Percentiles rank a stretch among this genome's conserved stretches.
phyloP scores from a whole-genome alignment of 805 yeast species.

The Lipomyces spencermartinsiae region DNA sequence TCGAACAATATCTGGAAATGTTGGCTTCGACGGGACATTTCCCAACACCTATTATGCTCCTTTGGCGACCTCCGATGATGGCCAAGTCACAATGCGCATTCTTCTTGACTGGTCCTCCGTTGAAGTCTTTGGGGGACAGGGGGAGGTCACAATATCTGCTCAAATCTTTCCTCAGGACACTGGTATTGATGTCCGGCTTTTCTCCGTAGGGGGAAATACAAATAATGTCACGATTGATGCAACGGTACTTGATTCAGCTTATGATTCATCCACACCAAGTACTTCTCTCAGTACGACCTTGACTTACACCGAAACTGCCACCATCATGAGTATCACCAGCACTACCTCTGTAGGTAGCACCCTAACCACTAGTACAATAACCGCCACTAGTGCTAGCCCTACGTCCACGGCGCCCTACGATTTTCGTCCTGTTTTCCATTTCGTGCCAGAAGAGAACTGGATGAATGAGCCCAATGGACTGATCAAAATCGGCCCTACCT shows the following conservation, averaged over 20 bases:
- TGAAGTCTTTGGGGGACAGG: constrained; percentile 8
- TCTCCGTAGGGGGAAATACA: constrained; percentile 3
- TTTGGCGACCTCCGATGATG: not conserved
- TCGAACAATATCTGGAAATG: constrained; percentile 3
- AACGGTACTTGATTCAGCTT: no score
- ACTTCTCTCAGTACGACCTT: no score
- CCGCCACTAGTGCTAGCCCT: no score
- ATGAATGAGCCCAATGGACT: constrained; percentile 56
- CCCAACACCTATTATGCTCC: constrained; percentile 10
- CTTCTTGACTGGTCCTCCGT: constrained; percentile 14
- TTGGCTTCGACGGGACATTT: not conserved
- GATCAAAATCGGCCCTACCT: constrained; percentile 46
- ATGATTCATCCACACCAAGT: no score
- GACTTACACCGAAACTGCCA: no score
- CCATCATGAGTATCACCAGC: no score
- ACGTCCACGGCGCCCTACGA: no score
- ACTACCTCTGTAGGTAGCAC: no score
- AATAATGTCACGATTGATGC: no score
- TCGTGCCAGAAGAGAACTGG: constrained; percentile 49
- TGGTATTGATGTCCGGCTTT: not conserved
- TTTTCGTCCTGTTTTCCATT: constrained; percentile 42
- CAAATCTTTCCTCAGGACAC: constrained; percentile 5
- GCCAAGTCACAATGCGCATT: constrained; percentile 8
- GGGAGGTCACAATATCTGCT: constrained; percentile 7
- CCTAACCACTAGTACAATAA: no score